phyloP scores from a whole-genome alignment of 768 basidiomycete species.

The Lactarius akahatsu region DNA sequence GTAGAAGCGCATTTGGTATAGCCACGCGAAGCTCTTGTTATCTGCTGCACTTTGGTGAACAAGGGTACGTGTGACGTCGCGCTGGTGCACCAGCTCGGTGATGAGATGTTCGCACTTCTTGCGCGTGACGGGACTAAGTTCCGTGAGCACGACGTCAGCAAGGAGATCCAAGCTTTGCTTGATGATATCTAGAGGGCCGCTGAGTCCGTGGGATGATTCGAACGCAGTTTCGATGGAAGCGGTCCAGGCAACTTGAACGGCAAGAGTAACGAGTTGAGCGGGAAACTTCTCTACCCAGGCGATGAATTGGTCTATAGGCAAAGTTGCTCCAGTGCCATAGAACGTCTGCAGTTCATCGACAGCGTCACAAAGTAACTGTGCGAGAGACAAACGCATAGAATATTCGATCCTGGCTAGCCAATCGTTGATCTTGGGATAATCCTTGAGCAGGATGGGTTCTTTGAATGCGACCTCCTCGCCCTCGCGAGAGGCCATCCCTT shows the following conservation, averaged over 20 bases:
- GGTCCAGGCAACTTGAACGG: slow-evolving; percentile 95
- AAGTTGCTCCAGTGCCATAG: slow-evolving; percentile 62
- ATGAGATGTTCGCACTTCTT: slow-evolving; percentile 98
- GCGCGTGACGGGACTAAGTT: slow-evolving; percentile 86
- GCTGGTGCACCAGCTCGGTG: slow-evolving; percentile 97
- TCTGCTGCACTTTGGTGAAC: slow-evolving; percentile 63
- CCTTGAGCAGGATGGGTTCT: slow-evolving; percentile 81
- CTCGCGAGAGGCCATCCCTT: slow-evolving; percentile 93
- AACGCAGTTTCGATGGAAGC: slow-evolving; percentile 72
- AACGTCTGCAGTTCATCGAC: slow-evolving; percentile 79
- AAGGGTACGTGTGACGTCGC: slow-evolving; percentile 87
- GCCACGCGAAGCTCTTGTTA: slow-evolving; percentile 80
- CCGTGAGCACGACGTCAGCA: slow-evolving; percentile 94
- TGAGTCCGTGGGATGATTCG: slow-evolving; percentile 53
- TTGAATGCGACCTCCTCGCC: slow-evolving; percentile 91
- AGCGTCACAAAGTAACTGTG: slow-evolving; percentile 74
- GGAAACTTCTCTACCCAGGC: slow-evolving; percentile 93
- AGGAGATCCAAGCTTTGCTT: slow-evolving; percentile 86
- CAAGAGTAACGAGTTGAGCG: slow-evolving; percentile 94
- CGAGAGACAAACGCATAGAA: slow-evolving; percentile 90
- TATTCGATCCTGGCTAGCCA: slow-evolving; percentile 92
- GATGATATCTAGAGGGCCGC: slow-evolving; percentile 69
- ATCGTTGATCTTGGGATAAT: slow-evolving; percentile 97
- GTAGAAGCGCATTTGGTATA: slow-evolving; percentile 99
- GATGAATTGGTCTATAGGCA: slow-evolving; percentile 72